Evolutionary conservation across 495 filamentous ascomycete species (phyloP).

Genomic region (Penicillium canescens): DNA sequence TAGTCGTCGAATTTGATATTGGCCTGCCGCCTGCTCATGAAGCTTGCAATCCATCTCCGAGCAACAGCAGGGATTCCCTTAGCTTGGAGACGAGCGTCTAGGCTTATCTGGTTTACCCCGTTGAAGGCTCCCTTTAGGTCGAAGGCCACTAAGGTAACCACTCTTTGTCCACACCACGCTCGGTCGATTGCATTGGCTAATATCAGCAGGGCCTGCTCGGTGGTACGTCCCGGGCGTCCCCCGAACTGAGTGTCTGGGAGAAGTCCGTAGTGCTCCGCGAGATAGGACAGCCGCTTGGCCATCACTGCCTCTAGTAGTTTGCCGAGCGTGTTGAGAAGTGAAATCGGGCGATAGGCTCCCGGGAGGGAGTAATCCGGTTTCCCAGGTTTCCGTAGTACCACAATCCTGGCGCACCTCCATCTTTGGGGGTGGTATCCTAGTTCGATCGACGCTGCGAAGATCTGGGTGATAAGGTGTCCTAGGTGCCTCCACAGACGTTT

Average conservation of each 20-base stretch:
- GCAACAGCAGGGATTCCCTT: constrained; percentile 19
- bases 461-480: constrained; percentile 10
- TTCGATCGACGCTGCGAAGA: constrained; percentile 19
- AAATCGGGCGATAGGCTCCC: constrained; percentile 23
- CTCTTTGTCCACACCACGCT: constrained; percentile 20
- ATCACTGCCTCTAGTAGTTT: constrained; percentile 29
- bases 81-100: constrained; percentile 14
- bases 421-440: constrained; percentile 21
- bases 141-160: constrained; percentile 24
- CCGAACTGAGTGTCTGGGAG: constrained; percentile 28
- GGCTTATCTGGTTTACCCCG: constrained; percentile 23
- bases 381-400: constrained; percentile 25
- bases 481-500: constrained; percentile 23
- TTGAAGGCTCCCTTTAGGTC: constrained; percentile 34
- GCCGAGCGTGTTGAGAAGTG: constrained; percentile 27
- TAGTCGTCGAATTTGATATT: constrained; percentile 30
- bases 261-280: constrained; percentile 20
- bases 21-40: constrained; percentile 14
- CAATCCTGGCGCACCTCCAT: constrained; percentile 18
- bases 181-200: constrained; percentile 24
- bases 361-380: constrained; percentile 23
- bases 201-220: constrained; percentile 25
- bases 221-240: constrained; percentile 19
- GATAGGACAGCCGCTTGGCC: constrained; percentile 18
- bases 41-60: constrained; percentile 24